Base-by-base conservation (phyloP, 305 asterid genomes). In the Fraxinus baroniana region DNA sequence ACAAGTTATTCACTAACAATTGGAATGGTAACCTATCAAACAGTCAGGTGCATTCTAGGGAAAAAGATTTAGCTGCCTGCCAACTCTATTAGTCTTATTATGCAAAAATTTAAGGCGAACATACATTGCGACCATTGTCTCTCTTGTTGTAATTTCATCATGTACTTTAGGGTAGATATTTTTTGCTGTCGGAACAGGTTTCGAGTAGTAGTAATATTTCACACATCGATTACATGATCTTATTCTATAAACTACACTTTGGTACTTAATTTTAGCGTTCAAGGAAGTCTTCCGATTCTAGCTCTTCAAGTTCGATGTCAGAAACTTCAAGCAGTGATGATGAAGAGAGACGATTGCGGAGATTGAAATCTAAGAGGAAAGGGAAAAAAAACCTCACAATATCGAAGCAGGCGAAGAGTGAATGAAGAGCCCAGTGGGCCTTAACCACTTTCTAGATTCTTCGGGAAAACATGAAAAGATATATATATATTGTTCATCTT, bases 361-460 rank as follows among this genome's bases (percentile, higher is more conserved):
- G 94, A 85, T 92, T 95, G 49, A 93, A 85, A 84, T 94, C 98
- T 10, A 92, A 90, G 90, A 85, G 92, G 83, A 91, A 92, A 89
- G 84, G 97, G 88, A 20, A 91, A 86, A 70, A 80, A 87, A 92
- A 85, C 15, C 86, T 86, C 15, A 90, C 95, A 35, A 91, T 87
- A 81, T 90, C 95, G 5, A 90, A 91, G 87, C 89, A 85, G 26
- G 79, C 88, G 1, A 73, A 87, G 83, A 82, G 89, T 8, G 92
- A 87, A 81, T 35, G 92, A 86, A 71, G 92, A 88, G 78, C 89
- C 87, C 46, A 91, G 81, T 8, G 99, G 98, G 75, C 98, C 98
- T 46, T 85, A 92, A 85, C 99, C 97, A 3, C 97, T 96, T 76
- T 96, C 98, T 55, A 91, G 92, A 87, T 96, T 96, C 91, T 96